Conservation (phyloP, 2,329 filamentous ascomycete species). For the Conoideocrella luteorostrata region DNA sequence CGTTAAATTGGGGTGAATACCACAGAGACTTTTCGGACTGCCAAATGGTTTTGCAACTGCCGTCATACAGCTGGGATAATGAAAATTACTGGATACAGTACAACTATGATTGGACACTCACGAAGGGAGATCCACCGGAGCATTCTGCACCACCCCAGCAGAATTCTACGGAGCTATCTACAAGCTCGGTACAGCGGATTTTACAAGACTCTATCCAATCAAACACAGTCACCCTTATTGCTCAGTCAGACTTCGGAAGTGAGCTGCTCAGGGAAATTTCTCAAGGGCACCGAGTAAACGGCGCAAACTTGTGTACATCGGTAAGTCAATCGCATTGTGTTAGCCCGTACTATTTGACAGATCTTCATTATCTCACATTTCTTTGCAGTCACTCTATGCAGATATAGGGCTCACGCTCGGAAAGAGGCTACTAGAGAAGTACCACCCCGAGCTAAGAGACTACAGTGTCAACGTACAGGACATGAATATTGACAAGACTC, state of each 20-base stretch:
- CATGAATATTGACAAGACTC: background rate
- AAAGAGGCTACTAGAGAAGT: background rate
- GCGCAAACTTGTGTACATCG: background rate
- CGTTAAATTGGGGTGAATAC: background rate
- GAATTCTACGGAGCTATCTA: background rate
- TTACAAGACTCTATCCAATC: background rate
- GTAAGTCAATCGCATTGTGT: background rate
- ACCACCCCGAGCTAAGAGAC: background rate
- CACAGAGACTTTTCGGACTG: background rate
- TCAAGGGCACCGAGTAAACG: background rate
- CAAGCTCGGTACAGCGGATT: background rate
- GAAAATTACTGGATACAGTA: constrained; percentile 1
- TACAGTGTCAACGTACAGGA: background rate
- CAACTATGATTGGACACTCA: background rate
- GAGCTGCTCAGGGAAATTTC: background rate
- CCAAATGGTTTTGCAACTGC: background rate
- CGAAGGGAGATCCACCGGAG: background rate
- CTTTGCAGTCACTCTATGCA: background rate
- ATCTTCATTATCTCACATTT: background rate
- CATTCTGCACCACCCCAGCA: background rate
- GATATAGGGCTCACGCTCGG: background rate
- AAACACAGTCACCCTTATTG: background rate
- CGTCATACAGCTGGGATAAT: background rate
- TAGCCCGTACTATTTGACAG: background rate
- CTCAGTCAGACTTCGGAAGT: background rate